A percentile compares a stretch with the other conserved stretches of the same genome.
These are phyloP conservation scores for Letharia lupina DNA, from an alignment of 495 filamentous ascomycete genomes.

Conservation along the genomic window DNA sequence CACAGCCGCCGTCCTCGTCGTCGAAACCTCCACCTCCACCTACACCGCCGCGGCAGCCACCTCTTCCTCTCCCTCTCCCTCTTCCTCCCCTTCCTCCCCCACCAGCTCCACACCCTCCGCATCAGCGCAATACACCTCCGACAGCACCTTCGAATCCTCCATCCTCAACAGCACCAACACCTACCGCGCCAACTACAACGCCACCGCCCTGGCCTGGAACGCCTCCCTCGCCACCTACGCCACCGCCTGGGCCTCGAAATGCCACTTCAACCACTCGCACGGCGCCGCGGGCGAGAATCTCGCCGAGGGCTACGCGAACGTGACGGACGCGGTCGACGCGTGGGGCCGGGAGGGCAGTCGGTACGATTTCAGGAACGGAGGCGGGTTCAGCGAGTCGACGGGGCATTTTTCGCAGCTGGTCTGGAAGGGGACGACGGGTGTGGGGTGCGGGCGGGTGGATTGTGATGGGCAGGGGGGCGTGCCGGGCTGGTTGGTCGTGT, in stretches of 20 bases:
- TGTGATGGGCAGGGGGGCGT: conserved; percentile 39
- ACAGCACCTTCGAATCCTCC: conserved; percentile 43
- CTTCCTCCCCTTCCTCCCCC: neutral
- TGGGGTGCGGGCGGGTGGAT: conserved; percentile 59
- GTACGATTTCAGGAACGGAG: conserved; percentile 48
- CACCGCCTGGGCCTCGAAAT: conserved; percentile 41
- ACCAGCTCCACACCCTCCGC: conserved; percentile 21
- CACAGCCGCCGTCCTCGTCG: conserved; percentile 5
- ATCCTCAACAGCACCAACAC: conserved; percentile 59
- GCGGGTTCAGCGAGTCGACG: conserved; percentile 54
- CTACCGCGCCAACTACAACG: conserved; percentile 59
- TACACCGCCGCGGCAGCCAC: conserved; percentile 2
- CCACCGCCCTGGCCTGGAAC: conserved; percentile 57
- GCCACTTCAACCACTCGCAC: conserved; percentile 54
- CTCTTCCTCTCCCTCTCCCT: neutral
- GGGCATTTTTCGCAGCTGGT: conserved; percentile 83
- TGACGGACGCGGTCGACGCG: conserved; percentile 48
- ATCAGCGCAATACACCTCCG: conserved; percentile 42
- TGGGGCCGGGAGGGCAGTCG: conserved; percentile 57
- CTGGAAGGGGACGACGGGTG: conserved; percentile 59
- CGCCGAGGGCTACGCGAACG: conserved; percentile 57
- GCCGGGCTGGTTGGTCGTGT: conserved; percentile 67
- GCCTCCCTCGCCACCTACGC: conserved; percentile 50
- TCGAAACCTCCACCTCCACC: conserved; percentile 11
- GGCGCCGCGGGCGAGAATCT: conserved; percentile 75